phyloP scores from a whole-genome alignment of 371 early-diverging fungal species.

The Phascolomyces articulosus region DNA sequence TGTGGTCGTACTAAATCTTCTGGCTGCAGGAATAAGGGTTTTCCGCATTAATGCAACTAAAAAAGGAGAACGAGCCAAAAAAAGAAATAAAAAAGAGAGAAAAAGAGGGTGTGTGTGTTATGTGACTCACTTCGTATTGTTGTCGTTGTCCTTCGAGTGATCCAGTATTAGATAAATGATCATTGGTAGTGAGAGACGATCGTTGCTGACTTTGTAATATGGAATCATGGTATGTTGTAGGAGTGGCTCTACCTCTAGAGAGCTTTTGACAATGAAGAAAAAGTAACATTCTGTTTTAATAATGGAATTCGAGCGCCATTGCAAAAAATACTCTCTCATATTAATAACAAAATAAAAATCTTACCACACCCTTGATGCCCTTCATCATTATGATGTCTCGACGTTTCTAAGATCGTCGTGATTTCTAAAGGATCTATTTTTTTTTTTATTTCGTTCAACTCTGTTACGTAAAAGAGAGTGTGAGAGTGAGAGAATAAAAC shows the following conservation, averaged over 20 bases:
- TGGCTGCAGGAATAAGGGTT: not conserved
- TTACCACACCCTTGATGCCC: conserved; percentile 50
- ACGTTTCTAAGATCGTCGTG: not conserved
- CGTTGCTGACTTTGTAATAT: conserved; percentile 7
- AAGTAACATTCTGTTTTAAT: too few relatives aligned
- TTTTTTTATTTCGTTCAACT: not conserved
- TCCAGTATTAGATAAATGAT: not conserved
- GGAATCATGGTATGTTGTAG: conserved; percentile 9
- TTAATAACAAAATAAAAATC: conserved; percentile 5
- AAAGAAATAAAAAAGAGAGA: not conserved
- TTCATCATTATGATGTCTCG: conserved; percentile 36
- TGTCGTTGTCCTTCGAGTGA: not conserved
- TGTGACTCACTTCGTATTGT: not conserved
- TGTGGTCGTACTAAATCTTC: conserved; percentile 8
- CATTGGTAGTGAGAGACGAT: not conserved
- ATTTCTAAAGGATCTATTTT: not conserved
- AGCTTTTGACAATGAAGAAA: not conserved
- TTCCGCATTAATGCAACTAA: not conserved
- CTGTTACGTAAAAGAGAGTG: too few relatives aligned
- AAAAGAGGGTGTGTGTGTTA: not conserved
- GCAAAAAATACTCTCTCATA: not conserved
- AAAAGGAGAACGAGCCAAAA: not conserved
- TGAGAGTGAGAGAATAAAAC: too few relatives aligned
- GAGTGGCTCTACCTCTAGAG: not conserved
- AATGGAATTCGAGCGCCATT: too few relatives aligned